Conservation (phyloP, 306 rosid species). For the Acacia melanoxylon region DNA sequence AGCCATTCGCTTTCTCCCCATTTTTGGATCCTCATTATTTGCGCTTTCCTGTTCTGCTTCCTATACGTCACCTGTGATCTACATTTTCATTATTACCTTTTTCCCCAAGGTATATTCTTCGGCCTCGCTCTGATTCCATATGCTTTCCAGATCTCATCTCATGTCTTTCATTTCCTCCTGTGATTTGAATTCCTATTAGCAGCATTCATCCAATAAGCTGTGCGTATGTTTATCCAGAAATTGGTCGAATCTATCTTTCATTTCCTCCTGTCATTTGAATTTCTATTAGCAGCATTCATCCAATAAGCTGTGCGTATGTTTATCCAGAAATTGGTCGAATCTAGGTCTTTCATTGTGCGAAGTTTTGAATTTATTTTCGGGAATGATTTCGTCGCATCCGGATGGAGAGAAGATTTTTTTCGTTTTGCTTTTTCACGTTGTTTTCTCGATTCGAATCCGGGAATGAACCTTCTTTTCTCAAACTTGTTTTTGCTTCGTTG, state of each 20-base stretch:
- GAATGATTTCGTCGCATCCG: background rate
- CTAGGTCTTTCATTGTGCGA: background rate
- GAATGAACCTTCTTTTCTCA: background rate
- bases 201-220: background rate
- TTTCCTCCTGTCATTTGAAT: background rate
- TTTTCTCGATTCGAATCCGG: background rate
- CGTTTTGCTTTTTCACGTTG: background rate
- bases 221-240: background rate
- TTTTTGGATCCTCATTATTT: background rate
- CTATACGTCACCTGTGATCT: background rate
- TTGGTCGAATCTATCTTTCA: constrained; percentile 3
- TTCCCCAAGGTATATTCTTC: constrained; percentile 3
- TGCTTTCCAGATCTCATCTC: background rate
- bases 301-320: background rate
- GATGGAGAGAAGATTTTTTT: background rate
- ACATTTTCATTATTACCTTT: background rate
- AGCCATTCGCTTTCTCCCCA: background rate
- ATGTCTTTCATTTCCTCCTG: background rate
- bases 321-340: background rate
- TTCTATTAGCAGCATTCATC: background rate
- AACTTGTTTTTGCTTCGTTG: background rate
- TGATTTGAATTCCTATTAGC: background rate
- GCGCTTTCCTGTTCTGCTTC: constrained; percentile 2
- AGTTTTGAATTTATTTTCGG: background rate
- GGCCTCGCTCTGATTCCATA: background rate